These are phyloP conservation scores for Neofusicoccum ribis DNA, from an alignment of 2,329 filamentous ascomycete genomes.

Conservation along the genomic window DNA sequence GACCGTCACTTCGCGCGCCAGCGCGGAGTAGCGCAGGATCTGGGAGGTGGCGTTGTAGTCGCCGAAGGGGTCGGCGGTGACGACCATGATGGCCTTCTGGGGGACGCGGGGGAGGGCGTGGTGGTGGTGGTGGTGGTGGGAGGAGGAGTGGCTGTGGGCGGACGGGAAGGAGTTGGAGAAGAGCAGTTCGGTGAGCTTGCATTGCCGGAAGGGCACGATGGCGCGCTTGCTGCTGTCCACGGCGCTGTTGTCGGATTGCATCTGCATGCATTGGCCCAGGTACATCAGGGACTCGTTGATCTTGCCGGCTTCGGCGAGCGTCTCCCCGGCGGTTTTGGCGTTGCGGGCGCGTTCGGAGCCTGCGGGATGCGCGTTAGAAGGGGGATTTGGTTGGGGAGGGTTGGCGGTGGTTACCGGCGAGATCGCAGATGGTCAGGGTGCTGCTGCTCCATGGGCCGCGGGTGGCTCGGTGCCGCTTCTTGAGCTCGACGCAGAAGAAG, in stretches of 20 bases:
- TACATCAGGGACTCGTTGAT: constrained; percentile 99
- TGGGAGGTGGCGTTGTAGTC: constrained; percentile 98
- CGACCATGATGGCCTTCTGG: constrained; percentile 92
- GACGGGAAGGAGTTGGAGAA: constrained; percentile 53
- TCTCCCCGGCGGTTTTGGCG: constrained; percentile 90
- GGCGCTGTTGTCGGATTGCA: constrained; percentile 78
- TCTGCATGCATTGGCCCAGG: constrained; percentile 91
- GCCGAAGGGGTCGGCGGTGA: constrained; percentile 87
- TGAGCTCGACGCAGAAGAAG: constrained; percentile 94
- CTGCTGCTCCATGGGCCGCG: constrained; percentile 71
- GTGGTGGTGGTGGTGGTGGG: constrained; percentile 38
- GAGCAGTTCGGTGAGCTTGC: constrained; percentile 54
- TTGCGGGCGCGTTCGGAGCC: constrained; percentile 87
- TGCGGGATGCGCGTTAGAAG: constrained; percentile 24
- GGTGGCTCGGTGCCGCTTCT: constrained; percentile 67
- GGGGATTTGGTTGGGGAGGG: neutral
- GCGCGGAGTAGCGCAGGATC: constrained; percentile 88
- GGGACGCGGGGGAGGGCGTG: constrained; percentile 57
- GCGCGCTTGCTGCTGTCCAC: constrained; percentile 62
- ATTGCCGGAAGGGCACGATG: constrained; percentile 72
- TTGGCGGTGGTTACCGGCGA: constrained; percentile 65
- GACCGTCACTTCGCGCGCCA: constrained; percentile 90
- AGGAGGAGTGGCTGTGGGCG: constrained; percentile 33
- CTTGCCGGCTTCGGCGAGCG: constrained; percentile 91
- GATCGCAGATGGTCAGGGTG: constrained; percentile 82